Evolutionary conservation across 1,139 yeast genomes (phyloP).

Genomic region (Wickerhamomyces sp.): DNA sequence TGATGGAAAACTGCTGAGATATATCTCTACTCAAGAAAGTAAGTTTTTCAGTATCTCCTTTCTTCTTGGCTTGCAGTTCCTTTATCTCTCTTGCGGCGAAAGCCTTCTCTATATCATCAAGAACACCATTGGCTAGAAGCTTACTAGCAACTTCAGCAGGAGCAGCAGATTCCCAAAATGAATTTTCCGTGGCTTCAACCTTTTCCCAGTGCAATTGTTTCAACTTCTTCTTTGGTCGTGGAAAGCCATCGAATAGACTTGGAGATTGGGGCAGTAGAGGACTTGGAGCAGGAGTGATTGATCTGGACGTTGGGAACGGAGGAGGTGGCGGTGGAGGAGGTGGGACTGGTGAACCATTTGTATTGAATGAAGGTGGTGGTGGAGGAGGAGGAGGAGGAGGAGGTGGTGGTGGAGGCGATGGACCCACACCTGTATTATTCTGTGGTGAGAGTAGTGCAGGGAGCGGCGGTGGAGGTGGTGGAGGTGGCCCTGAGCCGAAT

Average conservation of each 20-base stretch:
- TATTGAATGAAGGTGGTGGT: slow-evolving; percentile 12
- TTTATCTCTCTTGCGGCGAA: slow-evolving; percentile 79
- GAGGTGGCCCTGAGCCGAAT: slow-evolving; percentile 6
- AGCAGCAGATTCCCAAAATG: slow-evolving; percentile 57
- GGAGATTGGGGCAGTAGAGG: slow-evolving; percentile 34
- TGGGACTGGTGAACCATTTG: slow-evolving; percentile 33
- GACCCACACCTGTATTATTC: slow-evolving; percentile 22
- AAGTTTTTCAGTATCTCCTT: slow-evolving; percentile 44
- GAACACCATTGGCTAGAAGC: slow-evolving; percentile 61
- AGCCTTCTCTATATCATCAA: slow-evolving; percentile 67
- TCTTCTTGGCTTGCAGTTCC: slow-evolving; percentile 37
- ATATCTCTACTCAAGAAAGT: slow-evolving; percentile 64
- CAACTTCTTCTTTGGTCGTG: slow-evolving; percentile 72
- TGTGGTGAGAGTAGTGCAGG: slow-evolving; percentile 22
- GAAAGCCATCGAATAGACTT: slow-evolving; percentile 52
- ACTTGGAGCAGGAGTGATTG: slow-evolving; percentile 25
- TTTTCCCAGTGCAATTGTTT: slow-evolving; percentile 86
- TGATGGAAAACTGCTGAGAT: slow-evolving; percentile 77
- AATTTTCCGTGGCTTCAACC: slow-evolving; percentile 54
- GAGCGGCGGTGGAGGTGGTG: slow-evolving; percentile 15
- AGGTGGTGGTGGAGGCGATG: slow-evolving; percentile 24
- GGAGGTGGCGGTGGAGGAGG: slow-evolving; percentile 34
- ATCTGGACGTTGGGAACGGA: slow-evolving; percentile 26
- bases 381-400: slow-evolving; percentile 30
- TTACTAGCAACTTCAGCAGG: slow-evolving; percentile 54